Percentiles rank a stretch among this genome's conserved stretches.
These are phyloP conservation scores for Sporothrix pallida DNA, from an alignment of 2,329 filamentous ascomycete genomes.

Conservation along the genomic window DNA sequence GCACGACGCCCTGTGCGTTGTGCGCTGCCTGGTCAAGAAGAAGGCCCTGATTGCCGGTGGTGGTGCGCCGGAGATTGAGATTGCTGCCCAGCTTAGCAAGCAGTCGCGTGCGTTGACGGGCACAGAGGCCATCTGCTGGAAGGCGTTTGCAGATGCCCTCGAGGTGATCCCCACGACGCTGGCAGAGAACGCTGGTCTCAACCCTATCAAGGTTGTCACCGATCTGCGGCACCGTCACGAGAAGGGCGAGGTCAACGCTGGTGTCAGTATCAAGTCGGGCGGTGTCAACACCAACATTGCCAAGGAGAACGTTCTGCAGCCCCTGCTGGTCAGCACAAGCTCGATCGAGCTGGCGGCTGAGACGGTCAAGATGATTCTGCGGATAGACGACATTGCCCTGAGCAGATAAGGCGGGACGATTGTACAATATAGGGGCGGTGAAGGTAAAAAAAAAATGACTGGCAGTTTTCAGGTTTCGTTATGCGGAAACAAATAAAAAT, in stretches of 20 bases:
- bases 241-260: conserved; percentile 92
- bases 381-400: conserved; percentile 70
- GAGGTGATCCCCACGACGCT: conserved; percentile 96
- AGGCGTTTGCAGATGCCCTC: conserved; percentile 96
- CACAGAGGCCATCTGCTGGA: conserved; percentile 98
- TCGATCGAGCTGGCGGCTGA: conserved; percentile 96
- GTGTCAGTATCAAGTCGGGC: conserved; percentile 96
- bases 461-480: background rate
- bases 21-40: conserved; percentile 98
- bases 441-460: background rate
- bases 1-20: conserved; percentile 96
- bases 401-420: conserved; percentile 54
- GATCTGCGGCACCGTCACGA: conserved; percentile 94
- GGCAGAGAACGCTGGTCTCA: conserved; percentile 95
- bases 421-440: conserved; percentile 13
- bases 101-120: conserved; percentile 83
- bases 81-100: conserved; percentile 83
- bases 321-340: conserved; percentile 93
- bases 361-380: conserved; percentile 92
- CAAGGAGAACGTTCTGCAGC: conserved; percentile 96
- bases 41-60: conserved; percentile 98
- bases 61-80: conserved; percentile 95
- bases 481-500: conserved; percentile 12
- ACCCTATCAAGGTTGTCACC: conserved; percentile 98
- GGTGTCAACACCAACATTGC: conserved; percentile 97